Evolutionary conservation across 2,329 filamentous ascomycete species (phyloP).

Genomic region (Xenosphaeropsis pyriputrescens): DNA sequence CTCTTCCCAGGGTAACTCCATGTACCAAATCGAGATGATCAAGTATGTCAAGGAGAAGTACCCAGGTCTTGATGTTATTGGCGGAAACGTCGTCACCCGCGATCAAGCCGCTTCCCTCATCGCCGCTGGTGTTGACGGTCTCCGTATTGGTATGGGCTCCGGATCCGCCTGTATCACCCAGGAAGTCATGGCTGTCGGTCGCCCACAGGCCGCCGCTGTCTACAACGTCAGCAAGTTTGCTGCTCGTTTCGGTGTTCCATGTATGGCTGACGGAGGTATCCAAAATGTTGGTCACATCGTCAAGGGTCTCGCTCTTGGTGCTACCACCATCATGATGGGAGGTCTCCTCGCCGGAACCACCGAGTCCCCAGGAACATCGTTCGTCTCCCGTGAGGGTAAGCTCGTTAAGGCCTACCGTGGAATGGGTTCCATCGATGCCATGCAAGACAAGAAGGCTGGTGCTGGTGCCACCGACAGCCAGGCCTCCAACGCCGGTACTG

Average conservation of each 20-base stretch:
- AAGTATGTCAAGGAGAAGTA: constrained; percentile 84
- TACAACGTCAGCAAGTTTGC: constrained; percentile 84
- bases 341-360: constrained; percentile 93
- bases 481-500: constrained; percentile 85
- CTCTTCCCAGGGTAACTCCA: constrained; percentile 94
- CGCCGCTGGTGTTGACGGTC: constrained; percentile 84
- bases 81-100: constrained; percentile 93
- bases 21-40: constrained; percentile 98
- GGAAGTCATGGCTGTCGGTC: constrained; percentile 98
- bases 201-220: constrained; percentile 87
- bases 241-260: constrained; percentile 85
- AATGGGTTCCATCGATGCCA: constrained; percentile 97
- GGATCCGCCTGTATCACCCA: constrained; percentile 98
- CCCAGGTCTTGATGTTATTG: constrained; percentile 84
- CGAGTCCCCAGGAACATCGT: constrained; percentile 92
- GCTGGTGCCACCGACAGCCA: constrained; percentile 61
- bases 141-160: constrained; percentile 97
- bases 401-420: constrained; percentile 98
- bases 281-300: constrained; percentile 99
- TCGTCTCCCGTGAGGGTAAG: constrained; percentile 91
- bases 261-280: constrained; percentile 94
- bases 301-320: constrained; percentile 90
- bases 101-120: constrained; percentile 91
- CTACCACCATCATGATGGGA: constrained; percentile 98
- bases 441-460: constrained; percentile 97